These are phyloP conservation scores for Salvia splendens DNA, from an alignment of 257 asterid species.

Conservation along the genomic window DNA sequence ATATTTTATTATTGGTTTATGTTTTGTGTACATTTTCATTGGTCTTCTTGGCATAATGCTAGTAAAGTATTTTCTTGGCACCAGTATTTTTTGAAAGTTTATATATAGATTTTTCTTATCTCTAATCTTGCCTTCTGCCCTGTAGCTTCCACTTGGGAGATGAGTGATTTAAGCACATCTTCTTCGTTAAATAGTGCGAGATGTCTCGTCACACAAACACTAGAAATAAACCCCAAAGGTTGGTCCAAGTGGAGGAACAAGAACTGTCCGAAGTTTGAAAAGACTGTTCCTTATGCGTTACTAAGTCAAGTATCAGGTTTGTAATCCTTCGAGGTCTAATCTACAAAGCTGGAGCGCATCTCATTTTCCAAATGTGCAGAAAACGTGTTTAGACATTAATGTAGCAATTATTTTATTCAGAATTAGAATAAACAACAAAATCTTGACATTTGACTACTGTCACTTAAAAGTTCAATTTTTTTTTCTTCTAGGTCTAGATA, in stretches of 20 bases:
- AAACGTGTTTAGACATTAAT: slow-evolving; percentile 9
- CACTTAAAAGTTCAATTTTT: neutral
- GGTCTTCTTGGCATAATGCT: slow-evolving; percentile 1
- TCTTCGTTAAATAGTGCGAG: slow-evolving; percentile 49
- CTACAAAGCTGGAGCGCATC: slow-evolving; percentile 18
- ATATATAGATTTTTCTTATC: slow-evolving; percentile 27
- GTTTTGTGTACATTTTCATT: slow-evolving; percentile 6
- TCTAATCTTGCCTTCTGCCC: slow-evolving; percentile 32
- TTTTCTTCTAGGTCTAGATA: neutral
- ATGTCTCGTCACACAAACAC: slow-evolving; percentile 82
- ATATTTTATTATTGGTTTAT: slow-evolving; percentile 13
- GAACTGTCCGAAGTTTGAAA: slow-evolving; percentile 68
- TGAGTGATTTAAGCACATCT: slow-evolving; percentile 58
- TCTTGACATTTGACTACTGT: neutral
- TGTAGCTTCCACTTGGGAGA: slow-evolving; percentile 98
- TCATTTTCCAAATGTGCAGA: neutral
- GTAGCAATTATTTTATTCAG: slow-evolving; percentile 16
- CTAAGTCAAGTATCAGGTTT: slow-evolving; percentile 96
- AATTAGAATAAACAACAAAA: neutral
- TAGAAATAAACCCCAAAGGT: slow-evolving; percentile 75
- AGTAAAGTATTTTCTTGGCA: slow-evolving; percentile 4
- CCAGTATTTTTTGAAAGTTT: slow-evolving; percentile 13
- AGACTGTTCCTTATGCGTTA: slow-evolving; percentile 81
- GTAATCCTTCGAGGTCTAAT: slow-evolving; percentile 35
- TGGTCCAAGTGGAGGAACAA: slow-evolving; percentile 89